Evolutionary conservation across 768 basidiomycete genomes (phyloP).

Genomic region (Calocera cornea): DNA sequence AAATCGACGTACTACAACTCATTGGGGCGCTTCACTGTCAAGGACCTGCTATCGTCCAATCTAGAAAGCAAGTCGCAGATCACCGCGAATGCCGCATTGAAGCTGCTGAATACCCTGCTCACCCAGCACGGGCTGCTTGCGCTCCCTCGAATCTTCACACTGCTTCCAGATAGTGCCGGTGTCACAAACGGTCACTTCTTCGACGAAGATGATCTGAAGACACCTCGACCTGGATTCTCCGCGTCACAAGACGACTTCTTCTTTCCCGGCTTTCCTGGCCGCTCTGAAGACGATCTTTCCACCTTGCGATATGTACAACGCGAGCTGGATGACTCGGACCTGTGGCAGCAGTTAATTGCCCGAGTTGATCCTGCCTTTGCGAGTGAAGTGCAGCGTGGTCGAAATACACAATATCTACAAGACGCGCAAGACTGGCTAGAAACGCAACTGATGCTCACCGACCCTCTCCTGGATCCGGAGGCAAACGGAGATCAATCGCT

Average conservation of each 20-base stretch:
- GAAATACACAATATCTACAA: conserved; percentile 68
- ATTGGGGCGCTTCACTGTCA: conserved; percentile 78
- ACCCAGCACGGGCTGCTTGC: conserved; percentile 50
- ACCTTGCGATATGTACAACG: conserved; percentile 47
- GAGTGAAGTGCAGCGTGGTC: conserved; percentile 65
- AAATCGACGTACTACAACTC: conserved; percentile 75
- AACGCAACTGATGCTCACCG: conserved; percentile 39
- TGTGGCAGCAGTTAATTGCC: conserved; percentile 68
- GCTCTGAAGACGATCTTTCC: conserved; percentile 28
- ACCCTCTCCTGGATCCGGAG: conserved; percentile 26
- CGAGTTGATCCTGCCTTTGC: conserved; percentile 57
- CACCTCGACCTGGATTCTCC: not conserved
- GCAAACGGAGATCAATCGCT: conserved; percentile 31
- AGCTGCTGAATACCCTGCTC: conserved; percentile 66
- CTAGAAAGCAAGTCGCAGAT: conserved; percentile 51
- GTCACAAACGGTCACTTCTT: not conserved
- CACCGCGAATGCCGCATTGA: conserved; percentile 62
- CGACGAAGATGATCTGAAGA: conserved; percentile 28
- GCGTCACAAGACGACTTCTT: conserved; percentile 34
- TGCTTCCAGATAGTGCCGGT: conserved; percentile 54
- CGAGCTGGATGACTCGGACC: conserved; percentile 46
- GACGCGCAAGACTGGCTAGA: conserved; percentile 62
- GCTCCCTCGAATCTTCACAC: conserved; percentile 53
- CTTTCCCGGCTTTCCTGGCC: conserved; percentile 28
- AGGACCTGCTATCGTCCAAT: conserved; percentile 74